phyloP scores from a whole-genome alignment of 371 early-diverging fungal genomes.

The Coemansia sp. region DNA sequence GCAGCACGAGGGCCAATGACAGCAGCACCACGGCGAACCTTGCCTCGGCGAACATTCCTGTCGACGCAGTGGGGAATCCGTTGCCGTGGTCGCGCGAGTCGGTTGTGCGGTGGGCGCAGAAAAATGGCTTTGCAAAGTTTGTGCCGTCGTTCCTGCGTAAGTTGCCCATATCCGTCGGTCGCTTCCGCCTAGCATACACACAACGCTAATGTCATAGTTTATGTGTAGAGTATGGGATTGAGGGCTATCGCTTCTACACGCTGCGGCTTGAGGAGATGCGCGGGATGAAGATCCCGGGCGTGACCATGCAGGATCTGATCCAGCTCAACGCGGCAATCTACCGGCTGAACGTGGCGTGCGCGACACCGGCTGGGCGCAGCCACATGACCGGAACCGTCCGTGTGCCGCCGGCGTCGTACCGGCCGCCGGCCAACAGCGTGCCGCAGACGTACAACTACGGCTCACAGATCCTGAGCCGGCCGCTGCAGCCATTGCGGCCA shows the following conservation, averaged over 20 bases:
- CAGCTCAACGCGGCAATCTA: slow-evolving; percentile 48
- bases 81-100: slow-evolving; percentile 46
- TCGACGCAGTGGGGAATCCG: slow-evolving; percentile 33
- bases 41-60: slow-evolving; percentile 29
- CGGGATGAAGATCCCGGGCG: slow-evolving; percentile 37
- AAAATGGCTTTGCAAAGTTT: slow-evolving; percentile 40
- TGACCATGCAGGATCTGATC: slow-evolving; percentile 41
- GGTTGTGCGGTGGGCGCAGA: slow-evolving; percentile 39
- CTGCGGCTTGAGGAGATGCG: slow-evolving; percentile 38
- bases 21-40: slow-evolving; percentile 13
- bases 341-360: slow-evolving; percentile 37
- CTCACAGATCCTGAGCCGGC: slow-evolving; percentile 33
- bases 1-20: background rate
- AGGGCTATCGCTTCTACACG: slow-evolving; percentile 43
- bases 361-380: slow-evolving; percentile 37
- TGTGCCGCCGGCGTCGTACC: slow-evolving; percentile 7
- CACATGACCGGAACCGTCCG: slow-evolving; percentile 38
- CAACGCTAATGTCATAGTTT: background rate
- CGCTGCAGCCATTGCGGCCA: slow-evolving; percentile 40
- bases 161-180: background rate
- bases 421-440: slow-evolving; percentile 5
- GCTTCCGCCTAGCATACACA: background rate
- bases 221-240: slow-evolving; percentile 42
- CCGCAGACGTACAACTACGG: slow-evolving; percentile 11
- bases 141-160: slow-evolving; percentile 44